Evolutionary conservation across 1,284 basidiomycete genomes (phyloP).

Genomic region (Pseudomicrostroma phylloplanum): DNA sequence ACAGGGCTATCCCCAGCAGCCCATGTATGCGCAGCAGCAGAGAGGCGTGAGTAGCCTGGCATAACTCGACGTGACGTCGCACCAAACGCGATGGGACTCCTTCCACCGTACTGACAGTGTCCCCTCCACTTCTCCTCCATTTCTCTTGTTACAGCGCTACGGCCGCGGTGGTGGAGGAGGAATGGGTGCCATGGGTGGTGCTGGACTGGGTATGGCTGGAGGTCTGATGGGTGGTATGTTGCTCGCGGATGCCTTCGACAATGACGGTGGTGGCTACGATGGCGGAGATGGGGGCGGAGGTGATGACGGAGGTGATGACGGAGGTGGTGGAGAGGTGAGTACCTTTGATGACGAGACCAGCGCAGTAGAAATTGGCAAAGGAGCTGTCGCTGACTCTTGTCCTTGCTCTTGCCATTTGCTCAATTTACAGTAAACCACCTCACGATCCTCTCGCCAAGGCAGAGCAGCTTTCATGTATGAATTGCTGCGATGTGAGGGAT

Average conservation of each 20-base stretch:
- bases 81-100: conserved; percentile 24
- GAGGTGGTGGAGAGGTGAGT: not conserved
- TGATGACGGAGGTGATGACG: not conserved
- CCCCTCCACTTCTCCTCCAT: conserved; percentile 16
- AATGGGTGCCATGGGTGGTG: not conserved
- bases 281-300: not conserved
- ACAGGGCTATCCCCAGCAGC: conserved; percentile 8
- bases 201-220: conserved; percentile 10
- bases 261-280: not conserved
- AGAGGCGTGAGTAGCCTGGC: not conserved
- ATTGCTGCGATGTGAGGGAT: no score
- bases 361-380: no score
- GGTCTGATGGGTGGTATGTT: conserved; percentile 12
- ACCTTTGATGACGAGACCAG: no score
- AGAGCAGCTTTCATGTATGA: no score
- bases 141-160: no score
- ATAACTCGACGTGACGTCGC: conserved; percentile 12
- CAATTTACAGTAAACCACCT: no score
- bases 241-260: not conserved
- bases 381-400: no score
- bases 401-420: no score
- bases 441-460: no score
- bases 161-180: conserved; percentile 15
- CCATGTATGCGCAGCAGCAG: conserved; percentile 5
- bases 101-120: not conserved